These are phyloP conservation scores for Mucor piriformis DNA, from an alignment of 371 early-diverging fungal genomes.

Conservation along the genomic window DNA sequence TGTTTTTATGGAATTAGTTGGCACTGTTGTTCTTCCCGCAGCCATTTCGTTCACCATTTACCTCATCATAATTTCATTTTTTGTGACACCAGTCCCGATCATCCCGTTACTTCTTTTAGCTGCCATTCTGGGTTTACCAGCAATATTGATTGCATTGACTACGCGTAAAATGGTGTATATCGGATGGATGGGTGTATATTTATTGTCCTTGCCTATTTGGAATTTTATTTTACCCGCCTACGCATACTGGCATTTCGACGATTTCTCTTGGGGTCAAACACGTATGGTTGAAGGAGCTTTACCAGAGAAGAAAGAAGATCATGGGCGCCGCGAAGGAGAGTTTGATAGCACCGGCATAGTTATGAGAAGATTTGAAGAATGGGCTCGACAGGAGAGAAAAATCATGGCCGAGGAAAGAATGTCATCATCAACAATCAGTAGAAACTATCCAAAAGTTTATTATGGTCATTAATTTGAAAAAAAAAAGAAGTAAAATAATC, in stretches of 20 bases:
- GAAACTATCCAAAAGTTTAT: constrained; percentile 40
- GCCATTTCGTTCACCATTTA: constrained; percentile 87
- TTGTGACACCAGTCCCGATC: constrained; percentile 55
- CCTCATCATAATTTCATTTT: constrained; percentile 67
- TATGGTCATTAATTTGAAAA: constrained; percentile 31
- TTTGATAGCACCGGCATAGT: constrained; percentile 53
- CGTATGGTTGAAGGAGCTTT: constrained; percentile 70
- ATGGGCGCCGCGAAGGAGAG: constrained; percentile 50
- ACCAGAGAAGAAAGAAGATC: constrained; percentile 72
- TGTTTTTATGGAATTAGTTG: constrained; percentile 91
- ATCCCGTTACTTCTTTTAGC: constrained; percentile 73
- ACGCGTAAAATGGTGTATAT: constrained; percentile 83
- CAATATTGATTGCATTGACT: constrained; percentile 82
- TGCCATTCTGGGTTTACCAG: constrained; percentile 84
- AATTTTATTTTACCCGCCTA: constrained; percentile 91
- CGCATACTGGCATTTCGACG: constrained; percentile 97
- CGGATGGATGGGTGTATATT: constrained; percentile 91
- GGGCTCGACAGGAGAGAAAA: constrained; percentile 42
- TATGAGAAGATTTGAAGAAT: constrained; percentile 53
- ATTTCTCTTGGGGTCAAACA: constrained; percentile 97
- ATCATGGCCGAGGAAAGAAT: constrained; percentile 24
- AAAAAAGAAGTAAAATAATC: neutral
- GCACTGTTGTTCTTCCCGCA: constrained; percentile 92
- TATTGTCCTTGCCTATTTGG: constrained; percentile 90
- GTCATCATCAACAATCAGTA: constrained; percentile 17